Conservation (phyloP, 2,329 filamentous ascomycete genomes). For the Cytospora chrysosperma region DNA sequence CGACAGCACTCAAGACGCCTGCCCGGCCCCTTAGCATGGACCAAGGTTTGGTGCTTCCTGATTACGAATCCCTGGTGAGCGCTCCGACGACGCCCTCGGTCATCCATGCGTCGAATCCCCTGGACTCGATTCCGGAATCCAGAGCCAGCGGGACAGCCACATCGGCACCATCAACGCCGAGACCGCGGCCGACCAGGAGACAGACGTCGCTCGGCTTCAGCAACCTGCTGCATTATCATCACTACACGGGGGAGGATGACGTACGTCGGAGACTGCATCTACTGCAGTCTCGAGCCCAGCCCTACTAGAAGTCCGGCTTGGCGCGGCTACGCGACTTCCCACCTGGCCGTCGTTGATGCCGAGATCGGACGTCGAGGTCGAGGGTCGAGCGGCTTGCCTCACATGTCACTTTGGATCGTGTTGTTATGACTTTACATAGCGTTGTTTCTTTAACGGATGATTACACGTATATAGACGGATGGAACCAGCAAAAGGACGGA, state of each 20-base stretch:
- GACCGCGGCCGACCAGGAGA: slow-evolving; percentile 26
- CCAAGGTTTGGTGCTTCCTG: slow-evolving; percentile 55
- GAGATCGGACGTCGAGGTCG: neutral
- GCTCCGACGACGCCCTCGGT: slow-evolving; percentile 49
- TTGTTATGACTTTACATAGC: neutral
- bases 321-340: slow-evolving; percentile 16
- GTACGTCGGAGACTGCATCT: slow-evolving; percentile 37
- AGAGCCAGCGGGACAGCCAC: slow-evolving; percentile 25
- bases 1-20: slow-evolving; percentile 68
- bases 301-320: slow-evolving; percentile 22
- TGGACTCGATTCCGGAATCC: slow-evolving; percentile 34
- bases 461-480: slow-evolving; percentile 12
- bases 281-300: slow-evolving; percentile 35
- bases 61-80: slow-evolving; percentile 63
- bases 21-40: slow-evolving; percentile 52
- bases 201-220: slow-evolving; percentile 29
- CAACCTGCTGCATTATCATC: slow-evolving; percentile 26
- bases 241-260: slow-evolving; percentile 32
- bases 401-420: neutral
- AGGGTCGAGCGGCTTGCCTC: neutral
- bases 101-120: slow-evolving; percentile 34
- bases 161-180: slow-evolving; percentile 17
- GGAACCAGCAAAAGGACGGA: slow-evolving; percentile 1
- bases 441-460: neutral
- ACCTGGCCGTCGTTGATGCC: neutral